phyloP scores from a whole-genome alignment of 768 basidiomycete species.

The Phaeotremella skinneri region DNA sequence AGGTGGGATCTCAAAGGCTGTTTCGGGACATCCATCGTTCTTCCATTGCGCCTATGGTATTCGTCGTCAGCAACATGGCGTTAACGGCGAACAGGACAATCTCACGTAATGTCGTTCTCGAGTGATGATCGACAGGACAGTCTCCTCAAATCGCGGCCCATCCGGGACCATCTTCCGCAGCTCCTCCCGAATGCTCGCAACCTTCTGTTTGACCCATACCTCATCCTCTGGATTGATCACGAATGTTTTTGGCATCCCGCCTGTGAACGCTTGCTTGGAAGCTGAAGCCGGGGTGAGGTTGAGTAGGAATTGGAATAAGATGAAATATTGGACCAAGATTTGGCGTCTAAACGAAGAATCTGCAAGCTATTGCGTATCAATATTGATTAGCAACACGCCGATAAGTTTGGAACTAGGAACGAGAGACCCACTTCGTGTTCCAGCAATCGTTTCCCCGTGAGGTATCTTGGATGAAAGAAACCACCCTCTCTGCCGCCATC shows the following conservation, averaged over 20 bases:
- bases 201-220: conserved; percentile 32
- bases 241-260: conserved; percentile 46
- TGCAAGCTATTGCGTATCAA: conserved; percentile 25
- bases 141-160: conserved; percentile 38
- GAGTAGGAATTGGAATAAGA: conserved; percentile 46
- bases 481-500: conserved; percentile 13
- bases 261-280: conserved; percentile 42
- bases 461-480: conserved; percentile 44
- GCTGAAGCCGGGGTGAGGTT: conserved; percentile 42
- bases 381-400: background rate
- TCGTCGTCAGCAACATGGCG: background rate
- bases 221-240: conserved; percentile 37
- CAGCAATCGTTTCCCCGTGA: conserved; percentile 38
- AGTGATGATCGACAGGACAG: conserved; percentile 37
- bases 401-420: background rate
- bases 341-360: conserved; percentile 45
- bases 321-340: conserved; percentile 47
- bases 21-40: conserved; percentile 42
- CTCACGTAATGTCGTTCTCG: conserved; percentile 41
- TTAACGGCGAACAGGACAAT: background rate
- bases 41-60: conserved; percentile 45
- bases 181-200: conserved; percentile 34
- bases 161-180: conserved; percentile 34
- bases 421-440: conserved; percentile 36
- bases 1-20: conserved; percentile 38